These are phyloP conservation scores for Kwoniella shivajii DNA, from an alignment of 1,284 basidiomycete genomes.

Conservation along the genomic window DNA sequence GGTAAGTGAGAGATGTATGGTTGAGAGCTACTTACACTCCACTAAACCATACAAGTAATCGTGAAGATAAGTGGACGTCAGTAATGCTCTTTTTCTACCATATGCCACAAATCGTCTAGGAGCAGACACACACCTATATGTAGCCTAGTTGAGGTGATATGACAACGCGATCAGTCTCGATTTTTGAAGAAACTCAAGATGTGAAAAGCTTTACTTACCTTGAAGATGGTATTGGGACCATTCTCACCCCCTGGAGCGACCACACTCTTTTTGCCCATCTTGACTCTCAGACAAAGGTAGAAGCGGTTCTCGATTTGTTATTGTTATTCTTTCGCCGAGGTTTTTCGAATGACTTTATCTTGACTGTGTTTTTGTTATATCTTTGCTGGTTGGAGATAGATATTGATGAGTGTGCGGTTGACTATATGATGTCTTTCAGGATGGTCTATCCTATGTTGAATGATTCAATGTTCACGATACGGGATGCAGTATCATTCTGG, in stretches of 20 bases:
- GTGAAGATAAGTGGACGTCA: slow-evolving; percentile 12
- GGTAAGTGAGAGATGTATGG: background rate
- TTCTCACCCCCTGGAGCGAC: slow-evolving; percentile 31
- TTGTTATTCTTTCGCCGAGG: background rate
- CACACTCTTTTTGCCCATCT: slow-evolving; percentile 38
- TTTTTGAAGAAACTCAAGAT: background rate
- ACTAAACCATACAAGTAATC: slow-evolving; percentile 29
- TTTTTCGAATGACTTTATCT: too few species aligned
- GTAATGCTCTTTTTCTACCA: background rate
- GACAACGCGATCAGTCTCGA: slow-evolving; percentile 1
- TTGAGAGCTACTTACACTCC: slow-evolving; percentile 50
- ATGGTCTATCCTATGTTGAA: too few species aligned
- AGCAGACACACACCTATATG: slow-evolving; percentile 32
- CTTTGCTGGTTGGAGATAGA: too few species aligned
- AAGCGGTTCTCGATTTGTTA: background rate
- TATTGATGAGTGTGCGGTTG: too few species aligned
- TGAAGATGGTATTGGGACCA: slow-evolving; percentile 43
- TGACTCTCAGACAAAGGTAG: slow-evolving; percentile 1
- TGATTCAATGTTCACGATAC: too few species aligned
- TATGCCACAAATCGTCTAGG: background rate
- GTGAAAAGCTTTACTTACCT: slow-evolving; percentile 24
- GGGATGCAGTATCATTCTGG: too few species aligned
- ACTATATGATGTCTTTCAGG: too few species aligned
- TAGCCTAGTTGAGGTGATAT: slow-evolving; percentile 23
- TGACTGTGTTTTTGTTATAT: too few species aligned